Base-by-base conservation (phyloP, 2,329 filamentous ascomycete species). In the Exophiala viscosa region DNA sequence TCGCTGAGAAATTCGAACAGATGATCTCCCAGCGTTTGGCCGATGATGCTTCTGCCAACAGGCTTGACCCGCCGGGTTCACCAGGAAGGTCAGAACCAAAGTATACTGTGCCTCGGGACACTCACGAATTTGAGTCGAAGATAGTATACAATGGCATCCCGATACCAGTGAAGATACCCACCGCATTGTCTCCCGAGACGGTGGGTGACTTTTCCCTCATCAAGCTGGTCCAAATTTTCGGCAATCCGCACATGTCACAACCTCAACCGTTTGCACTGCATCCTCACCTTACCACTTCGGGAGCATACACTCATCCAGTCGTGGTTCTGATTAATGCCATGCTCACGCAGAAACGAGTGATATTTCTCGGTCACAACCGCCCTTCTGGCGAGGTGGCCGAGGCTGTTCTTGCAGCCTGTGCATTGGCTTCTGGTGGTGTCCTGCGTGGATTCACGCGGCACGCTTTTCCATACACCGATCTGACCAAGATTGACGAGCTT, bases 151-250 rank as follows among this genome's bases (percentile, higher is more conserved):
- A 96, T 73, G 90, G 90, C 58, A 93, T 97, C 50, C 92, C 92
- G 0, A 92, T 99, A 23, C 93, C 93, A 1, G 90, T 99, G 73
- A 97, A 97, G 72, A 86, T 99, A 6, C 93, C 93, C 0, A 91
- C 92, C 3, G 91, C 93, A 9, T 82, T 95, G 52, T 92, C 91
- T 75, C 89, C 91, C 1, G 93, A 99, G 75, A 96, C 89, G 0
- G 93, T 99, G 13, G 93, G 93, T 57, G 93, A 99, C 72, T 99
- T 99, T 67, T 97, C 91, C 34, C 79, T 99, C 52, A 88, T 99
- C 73, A 97, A 97, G 70, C 83, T 99, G 48, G 96, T 99, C 60
- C 90, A 96, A 64, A 96, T 88, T 48, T 97, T 97, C 69, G 88
- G 89, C 39, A 84, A 85, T 9, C 79, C 88, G 14, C 92, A 97